Percentiles rank a stretch among this genome's conserved stretches.
These are phyloP conservation scores for Penicillium sp. DNA, from an alignment of 2,329 filamentous ascomycete genomes.

Conservation along the genomic window DNA sequence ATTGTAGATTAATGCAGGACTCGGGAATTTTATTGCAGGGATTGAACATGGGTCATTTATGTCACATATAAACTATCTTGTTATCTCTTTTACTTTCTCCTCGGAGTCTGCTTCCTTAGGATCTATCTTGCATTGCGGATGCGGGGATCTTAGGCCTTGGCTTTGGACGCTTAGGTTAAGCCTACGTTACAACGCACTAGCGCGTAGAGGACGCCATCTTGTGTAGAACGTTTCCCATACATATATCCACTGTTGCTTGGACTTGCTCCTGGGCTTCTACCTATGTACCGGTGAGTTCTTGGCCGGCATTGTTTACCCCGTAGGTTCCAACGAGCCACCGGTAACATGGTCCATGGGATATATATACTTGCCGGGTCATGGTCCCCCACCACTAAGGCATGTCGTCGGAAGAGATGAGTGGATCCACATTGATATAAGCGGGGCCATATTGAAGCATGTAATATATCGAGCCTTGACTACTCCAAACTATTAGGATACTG, in stretches of 20 bases:
- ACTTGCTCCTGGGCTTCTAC: no score
- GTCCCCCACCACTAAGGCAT: not conserved
- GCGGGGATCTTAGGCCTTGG: no score
- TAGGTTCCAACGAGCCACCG: not conserved
- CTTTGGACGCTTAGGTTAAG: no score
- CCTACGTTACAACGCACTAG: constrained; percentile 8
- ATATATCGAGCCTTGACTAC: no score
- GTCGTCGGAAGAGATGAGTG: not conserved
- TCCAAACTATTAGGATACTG: no score
- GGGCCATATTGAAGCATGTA: not conserved
- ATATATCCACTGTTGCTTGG: not conserved
- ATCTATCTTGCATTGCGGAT: no score
- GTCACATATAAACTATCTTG: not conserved
- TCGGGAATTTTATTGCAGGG: constrained; percentile 4
- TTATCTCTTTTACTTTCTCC: not conserved
- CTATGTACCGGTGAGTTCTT: not conserved
- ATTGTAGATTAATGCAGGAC: constrained; percentile 4
- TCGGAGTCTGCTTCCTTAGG: not conserved
- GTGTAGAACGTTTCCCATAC: not conserved
- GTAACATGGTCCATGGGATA: no score
- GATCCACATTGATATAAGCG: not conserved
- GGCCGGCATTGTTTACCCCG: not conserved
- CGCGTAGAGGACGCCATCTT: constrained; percentile 15
- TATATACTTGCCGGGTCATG: not conserved
- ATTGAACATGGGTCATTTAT: constrained; percentile 1